Conservation (phyloP, 495 filamentous ascomycete species). For the Aspergillus taichungensis region DNA sequence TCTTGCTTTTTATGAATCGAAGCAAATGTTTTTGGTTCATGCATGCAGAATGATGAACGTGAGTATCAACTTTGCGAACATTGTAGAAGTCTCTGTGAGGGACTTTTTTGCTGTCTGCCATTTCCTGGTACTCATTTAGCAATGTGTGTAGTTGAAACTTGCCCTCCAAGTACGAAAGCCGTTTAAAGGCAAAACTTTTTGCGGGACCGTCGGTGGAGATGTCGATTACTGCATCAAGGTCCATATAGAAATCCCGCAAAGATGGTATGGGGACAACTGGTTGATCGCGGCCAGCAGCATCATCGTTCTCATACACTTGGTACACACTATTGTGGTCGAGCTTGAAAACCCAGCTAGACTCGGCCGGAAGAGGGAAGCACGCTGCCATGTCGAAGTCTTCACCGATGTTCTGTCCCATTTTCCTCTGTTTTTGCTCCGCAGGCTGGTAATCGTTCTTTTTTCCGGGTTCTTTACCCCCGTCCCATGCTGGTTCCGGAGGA, state of each 20-base stretch:
- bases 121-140: slow-evolving; percentile 94
- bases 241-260: slow-evolving; percentile 88
- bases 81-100: slow-evolving; percentile 99
- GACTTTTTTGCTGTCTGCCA: slow-evolving; percentile 93
- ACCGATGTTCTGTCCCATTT: slow-evolving; percentile 84
- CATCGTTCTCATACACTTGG: slow-evolving; percentile 67
- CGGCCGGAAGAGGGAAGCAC: slow-evolving; percentile 56
- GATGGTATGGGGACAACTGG: slow-evolving; percentile 78
- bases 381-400: slow-evolving; percentile 83
- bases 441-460: slow-evolving; percentile 4
- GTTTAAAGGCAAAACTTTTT: slow-evolving; percentile 92
- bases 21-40: slow-evolving; percentile 99
- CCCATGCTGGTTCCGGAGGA: slow-evolving; percentile 85
- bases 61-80: slow-evolving; percentile 95
- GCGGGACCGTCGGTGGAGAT: slow-evolving; percentile 89
- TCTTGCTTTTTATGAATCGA: slow-evolving; percentile 98
- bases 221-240: slow-evolving; percentile 76
- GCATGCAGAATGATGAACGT: slow-evolving; percentile 97
- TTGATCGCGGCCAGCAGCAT: slow-evolving; percentile 47
- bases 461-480: slow-evolving; percentile 50
- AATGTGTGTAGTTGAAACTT: slow-evolving; percentile 92
- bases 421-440: slow-evolving; percentile 49
- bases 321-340: slow-evolving; percentile 82
- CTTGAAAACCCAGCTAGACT: slow-evolving; percentile 59
- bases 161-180: slow-evolving; percentile 89